Evolutionary conservation across 768 basidiomycete species (phyloP).

Genomic region (Peribolospora baueri): DNA sequence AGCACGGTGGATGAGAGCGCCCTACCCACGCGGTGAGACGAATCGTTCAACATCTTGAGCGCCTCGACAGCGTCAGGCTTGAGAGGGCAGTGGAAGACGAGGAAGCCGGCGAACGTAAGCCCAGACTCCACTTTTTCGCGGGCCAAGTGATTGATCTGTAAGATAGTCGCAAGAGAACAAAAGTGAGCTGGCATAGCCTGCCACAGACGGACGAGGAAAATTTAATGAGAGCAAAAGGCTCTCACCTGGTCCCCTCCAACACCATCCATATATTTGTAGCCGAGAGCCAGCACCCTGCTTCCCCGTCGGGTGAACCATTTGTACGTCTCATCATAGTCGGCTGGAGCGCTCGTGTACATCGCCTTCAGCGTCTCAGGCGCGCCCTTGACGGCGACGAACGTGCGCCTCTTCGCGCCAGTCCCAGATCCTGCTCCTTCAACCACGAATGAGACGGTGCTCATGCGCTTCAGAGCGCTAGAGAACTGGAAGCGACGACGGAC

Average conservation of each 20-base stretch:
- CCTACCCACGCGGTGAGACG: conserved; percentile 67
- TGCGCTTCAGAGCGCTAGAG: conserved; percentile 86
- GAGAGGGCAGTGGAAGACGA: conserved; percentile 95
- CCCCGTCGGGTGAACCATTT: conserved; percentile 84
- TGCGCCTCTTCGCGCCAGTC: conserved; percentile 3
- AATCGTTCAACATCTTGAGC: conserved; percentile 81
- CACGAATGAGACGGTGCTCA: conserved; percentile 55
- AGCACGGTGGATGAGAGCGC: neutral
- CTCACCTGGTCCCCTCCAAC: conserved; percentile 49
- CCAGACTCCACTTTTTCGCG: conserved; percentile 55
- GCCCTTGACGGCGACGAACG: conserved; percentile 52
- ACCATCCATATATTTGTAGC: conserved; percentile 53
- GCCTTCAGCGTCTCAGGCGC: conserved; percentile 86
- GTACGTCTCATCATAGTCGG: conserved; percentile 73
- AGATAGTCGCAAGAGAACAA: neutral
- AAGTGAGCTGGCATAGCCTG: neutral
- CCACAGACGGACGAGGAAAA: neutral
- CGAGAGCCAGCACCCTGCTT: conserved; percentile 77
- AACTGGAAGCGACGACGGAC: conserved; percentile 92
- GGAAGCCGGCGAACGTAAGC: conserved; percentile 74
- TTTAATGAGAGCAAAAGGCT: neutral
- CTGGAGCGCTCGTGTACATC: conserved; percentile 54
- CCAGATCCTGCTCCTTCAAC: conserved; percentile 6
- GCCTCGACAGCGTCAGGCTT: conserved; percentile 77
- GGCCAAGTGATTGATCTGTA: conserved; percentile 64